Evolutionary conservation across 306 rosid genomes (phyloP).

Genomic region (Prunus dulcis): DNA sequence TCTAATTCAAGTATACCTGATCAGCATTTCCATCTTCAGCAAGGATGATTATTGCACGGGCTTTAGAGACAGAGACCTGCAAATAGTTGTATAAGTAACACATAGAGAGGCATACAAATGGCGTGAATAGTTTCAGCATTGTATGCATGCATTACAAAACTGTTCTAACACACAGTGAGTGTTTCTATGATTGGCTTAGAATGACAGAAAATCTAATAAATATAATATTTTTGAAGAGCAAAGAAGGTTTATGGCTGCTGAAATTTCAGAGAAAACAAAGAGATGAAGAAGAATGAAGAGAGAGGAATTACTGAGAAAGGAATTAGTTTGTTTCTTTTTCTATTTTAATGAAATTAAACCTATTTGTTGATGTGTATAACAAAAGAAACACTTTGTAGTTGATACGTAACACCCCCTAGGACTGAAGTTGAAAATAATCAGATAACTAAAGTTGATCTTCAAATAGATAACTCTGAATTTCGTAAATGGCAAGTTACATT

Average conservation of each 20-base stretch:
- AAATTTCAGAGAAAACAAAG: too few species aligned
- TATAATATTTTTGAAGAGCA: too few species aligned
- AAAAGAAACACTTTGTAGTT: neutral
- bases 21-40: conserved; percentile 97
- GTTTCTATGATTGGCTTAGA: neutral
- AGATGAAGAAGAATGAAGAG: too few species aligned
- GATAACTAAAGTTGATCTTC: neutral
- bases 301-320: neutral
- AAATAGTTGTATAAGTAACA: conserved; percentile 19
- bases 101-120: conserved; percentile 10
- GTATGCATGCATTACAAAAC: neutral
- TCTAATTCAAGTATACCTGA: conserved; percentile 54
- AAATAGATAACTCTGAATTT: neutral
- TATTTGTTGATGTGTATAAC: neutral
- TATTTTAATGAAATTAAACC: neutral
- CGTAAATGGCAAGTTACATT: neutral
- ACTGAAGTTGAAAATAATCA: neutral
- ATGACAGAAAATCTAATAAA: too few species aligned
- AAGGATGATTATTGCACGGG: conserved; percentile 83
- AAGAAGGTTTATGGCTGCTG: too few species aligned
- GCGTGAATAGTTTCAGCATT: neutral
- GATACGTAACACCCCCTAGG: neutral
- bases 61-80: conserved; percentile 91
- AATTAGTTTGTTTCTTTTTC: neutral
- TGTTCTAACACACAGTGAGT: neutral